Evolutionary conservation across 805 yeast species (phyloP), one percentile per base, ranked within the genome.

Genomic region (Brettanomyces nanus): DNA sequence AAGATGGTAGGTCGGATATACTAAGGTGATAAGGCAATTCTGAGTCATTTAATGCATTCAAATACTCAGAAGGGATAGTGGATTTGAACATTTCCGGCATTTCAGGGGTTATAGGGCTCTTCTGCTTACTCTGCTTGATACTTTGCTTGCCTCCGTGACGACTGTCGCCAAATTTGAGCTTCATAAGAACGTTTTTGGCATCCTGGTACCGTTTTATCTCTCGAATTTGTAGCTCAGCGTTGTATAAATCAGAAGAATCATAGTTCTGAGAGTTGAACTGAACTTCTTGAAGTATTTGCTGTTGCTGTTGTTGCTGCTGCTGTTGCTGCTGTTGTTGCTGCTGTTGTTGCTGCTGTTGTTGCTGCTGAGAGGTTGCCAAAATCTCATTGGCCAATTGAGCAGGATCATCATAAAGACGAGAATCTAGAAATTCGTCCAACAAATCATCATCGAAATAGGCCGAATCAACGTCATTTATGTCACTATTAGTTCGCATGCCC

Each of bases 1-100:
- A 78, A 4, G 73, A 62, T 2, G 97, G 97, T 32, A 90, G 65
- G 36, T 78, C 81, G 6, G 67, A 58, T 1, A 90, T 63, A 19
- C 61, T 56, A 37, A 83, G 46, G 38, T 67, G 62, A 54, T 72
- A 77, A 1, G 75, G 75, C 37, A 71, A 60, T 28, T 53, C 48
- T 19, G 39, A 40, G 4, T 30, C 28, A 14, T 18, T 13, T 5
- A 11, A 9, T 14, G 44, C 33, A 13, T 47, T 49, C 11, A 48
- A 46, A 46, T 60, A 62, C 18, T 48, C 56, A 4, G 34, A 34
- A 1, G 66, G 65, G 18, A 61, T 41, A 1, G 47, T 19, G n/a
- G 25, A 23, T 4, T 52, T 44, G 7, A 47, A 41, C n/a, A 46
- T 44, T 32, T 52, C 56, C 5, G 43, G 37, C 6, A 46, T 33